phyloP scores from a whole-genome alignment of 2,329 filamentous ascomycete genomes.

The Teratosphaeria viscida region DNA sequence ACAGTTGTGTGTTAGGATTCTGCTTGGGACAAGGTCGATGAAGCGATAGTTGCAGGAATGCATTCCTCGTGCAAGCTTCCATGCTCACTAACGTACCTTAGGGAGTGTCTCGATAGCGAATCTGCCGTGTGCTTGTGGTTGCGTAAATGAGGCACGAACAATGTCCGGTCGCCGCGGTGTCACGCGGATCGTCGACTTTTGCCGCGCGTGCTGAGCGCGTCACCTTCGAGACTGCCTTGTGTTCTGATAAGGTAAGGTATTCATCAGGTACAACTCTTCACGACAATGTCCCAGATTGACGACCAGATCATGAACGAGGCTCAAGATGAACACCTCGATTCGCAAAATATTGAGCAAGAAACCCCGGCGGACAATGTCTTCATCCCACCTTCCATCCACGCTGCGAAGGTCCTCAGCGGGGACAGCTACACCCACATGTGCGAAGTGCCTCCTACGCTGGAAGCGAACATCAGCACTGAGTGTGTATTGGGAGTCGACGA shows the following conservation, averaged over 20 bases:
- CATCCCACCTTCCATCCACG: constrained; percentile 38
- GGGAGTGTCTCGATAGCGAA: too few species aligned
- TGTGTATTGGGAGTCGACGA: constrained; percentile 87
- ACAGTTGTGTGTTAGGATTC: too few species aligned
- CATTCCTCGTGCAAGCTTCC: too few species aligned
- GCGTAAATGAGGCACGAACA: too few species aligned
- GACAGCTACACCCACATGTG: constrained; percentile 40
- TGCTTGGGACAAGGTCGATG: too few species aligned
- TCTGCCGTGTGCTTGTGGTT: too few species aligned
- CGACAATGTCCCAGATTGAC: neutral
- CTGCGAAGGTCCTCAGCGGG: constrained; percentile 29
- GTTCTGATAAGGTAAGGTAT: neutral
- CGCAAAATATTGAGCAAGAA: constrained; percentile 23
- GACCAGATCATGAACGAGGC: constrained; percentile 18
- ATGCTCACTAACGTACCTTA: too few species aligned
- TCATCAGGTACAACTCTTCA: neutral
- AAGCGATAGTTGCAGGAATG: too few species aligned
- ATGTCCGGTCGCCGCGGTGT: too few species aligned
- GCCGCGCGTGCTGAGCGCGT: neutral
- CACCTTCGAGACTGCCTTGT: neutral
- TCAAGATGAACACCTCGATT: constrained; percentile 20
- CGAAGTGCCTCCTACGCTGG: constrained; percentile 30
- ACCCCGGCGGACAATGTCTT: constrained; percentile 30
- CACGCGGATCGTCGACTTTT: neutral
- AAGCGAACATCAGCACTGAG: constrained; percentile 39